A percentile compares a stretch with the other conserved stretches of the same genome.
Evolutionary conservation across 176 grass and related monocot genomes (phyloP).

Genomic region (Zoysia pacifica): DNA sequence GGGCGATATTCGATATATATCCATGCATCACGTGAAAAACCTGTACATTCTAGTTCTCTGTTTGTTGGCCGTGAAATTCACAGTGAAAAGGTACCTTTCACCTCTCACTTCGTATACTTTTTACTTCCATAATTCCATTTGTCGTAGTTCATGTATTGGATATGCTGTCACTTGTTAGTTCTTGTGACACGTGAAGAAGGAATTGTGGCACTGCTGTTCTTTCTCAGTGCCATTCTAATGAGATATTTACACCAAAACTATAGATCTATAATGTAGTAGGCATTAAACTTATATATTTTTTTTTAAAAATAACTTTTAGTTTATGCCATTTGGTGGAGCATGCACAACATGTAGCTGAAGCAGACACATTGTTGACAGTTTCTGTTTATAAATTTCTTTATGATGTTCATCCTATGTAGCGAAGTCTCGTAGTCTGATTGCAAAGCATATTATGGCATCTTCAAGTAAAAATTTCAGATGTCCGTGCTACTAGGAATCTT

Average conservation of each 20-base stretch:
- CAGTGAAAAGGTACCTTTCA: conserved; percentile 80
- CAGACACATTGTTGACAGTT: not conserved
- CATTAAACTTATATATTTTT: conserved; percentile 5
- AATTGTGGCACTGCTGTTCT: not conserved
- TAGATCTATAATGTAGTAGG: conserved; percentile 1
- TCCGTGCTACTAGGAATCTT: not conserved
- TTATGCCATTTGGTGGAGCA: not conserved
- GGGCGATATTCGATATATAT: conserved; percentile 89
- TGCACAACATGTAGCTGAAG: conserved; percentile 1
- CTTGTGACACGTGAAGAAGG: conserved; percentile 15
- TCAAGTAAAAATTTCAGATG: conserved; percentile 6
- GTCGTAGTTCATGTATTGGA: not conserved
- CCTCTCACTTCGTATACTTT: conserved; percentile 1
- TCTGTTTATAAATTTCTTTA: conserved; percentile 1
- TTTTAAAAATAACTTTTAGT: not conserved
- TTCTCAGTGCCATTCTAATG: not conserved
- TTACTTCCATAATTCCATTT: conserved; percentile 23
- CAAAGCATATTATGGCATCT: not conserved
- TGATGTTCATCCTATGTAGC: not conserved
- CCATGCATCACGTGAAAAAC: conserved; percentile 82
- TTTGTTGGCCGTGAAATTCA: conserved; percentile 85
- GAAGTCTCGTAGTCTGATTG: conserved; percentile 1
- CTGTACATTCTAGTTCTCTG: conserved; percentile 75
- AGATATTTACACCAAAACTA: not conserved
- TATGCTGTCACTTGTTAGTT: not conserved